Conservation (phyloP, 352 stramenopile genomes). For the Elongisporangium undulatum region DNA sequence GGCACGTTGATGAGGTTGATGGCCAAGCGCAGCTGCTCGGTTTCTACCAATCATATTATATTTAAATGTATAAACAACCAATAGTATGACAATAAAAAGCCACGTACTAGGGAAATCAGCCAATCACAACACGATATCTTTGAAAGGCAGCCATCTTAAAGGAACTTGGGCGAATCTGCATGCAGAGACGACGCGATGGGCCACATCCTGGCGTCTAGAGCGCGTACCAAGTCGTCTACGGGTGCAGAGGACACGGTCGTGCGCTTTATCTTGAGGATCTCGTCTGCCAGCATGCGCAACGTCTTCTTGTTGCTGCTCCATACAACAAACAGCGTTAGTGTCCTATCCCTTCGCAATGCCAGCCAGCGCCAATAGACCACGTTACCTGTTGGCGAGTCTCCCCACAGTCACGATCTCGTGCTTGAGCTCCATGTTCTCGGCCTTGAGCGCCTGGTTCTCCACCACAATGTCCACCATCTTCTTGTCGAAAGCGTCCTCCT, state of each 20-base stretch:
- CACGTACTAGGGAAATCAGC: neutral
- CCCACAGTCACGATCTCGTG: conserved; percentile 20
- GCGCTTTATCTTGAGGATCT: conserved; percentile 47
- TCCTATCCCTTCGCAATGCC: neutral
- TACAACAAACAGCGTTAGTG: neutral
- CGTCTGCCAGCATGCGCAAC: conserved; percentile 31
- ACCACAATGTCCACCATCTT: conserved; percentile 33
- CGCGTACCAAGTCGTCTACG: conserved; percentile 6
- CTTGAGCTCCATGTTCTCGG: conserved; percentile 36
- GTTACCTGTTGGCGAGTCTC: conserved; percentile 7
- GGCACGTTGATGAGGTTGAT: neutral
- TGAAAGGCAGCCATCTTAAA: neutral
- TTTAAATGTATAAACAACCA: neutral
- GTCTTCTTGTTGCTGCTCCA: conserved; percentile 38
- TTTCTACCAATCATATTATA: neutral
- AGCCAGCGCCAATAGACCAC: neutral
- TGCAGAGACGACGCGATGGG: neutral
- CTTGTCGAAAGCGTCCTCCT: conserved; percentile 34
- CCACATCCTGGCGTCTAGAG: neutral
- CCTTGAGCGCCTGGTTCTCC: conserved; percentile 32
- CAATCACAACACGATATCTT: neutral
- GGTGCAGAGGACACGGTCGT: conserved; percentile 7
- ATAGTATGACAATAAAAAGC: neutral
- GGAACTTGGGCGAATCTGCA: neutral
- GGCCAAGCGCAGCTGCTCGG: neutral